Evolutionary conservation across 108 stramenopile genomes (phyloP).

Genomic region (Skeletonema tropicum): DNA sequence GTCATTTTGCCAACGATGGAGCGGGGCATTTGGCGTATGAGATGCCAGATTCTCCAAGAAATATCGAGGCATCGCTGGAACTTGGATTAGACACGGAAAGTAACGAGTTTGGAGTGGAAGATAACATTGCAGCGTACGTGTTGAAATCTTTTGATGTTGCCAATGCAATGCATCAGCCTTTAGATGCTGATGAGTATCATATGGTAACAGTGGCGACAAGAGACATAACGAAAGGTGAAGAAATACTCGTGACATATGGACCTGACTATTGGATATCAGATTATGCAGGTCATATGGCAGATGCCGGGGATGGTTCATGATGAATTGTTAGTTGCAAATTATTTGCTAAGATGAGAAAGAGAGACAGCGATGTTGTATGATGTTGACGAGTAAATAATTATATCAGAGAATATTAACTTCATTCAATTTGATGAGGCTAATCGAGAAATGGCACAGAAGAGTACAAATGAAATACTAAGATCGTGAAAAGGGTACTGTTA

Average conservation of each 20-base stretch:
- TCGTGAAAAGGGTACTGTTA: too few species aligned
- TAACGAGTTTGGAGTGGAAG: conserved; percentile 19
- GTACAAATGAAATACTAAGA: too few species aligned
- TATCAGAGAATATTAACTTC: too few species aligned
- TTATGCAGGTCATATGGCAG: too few species aligned
- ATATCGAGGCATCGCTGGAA: conserved; percentile 15
- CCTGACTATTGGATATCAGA: too few species aligned
- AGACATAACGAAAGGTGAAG: conserved; percentile 44
- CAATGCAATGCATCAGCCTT: conserved; percentile 35
- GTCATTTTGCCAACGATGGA: conserved; percentile 55
- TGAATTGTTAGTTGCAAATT: too few species aligned
- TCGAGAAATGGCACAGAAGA: too few species aligned
- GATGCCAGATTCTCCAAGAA: background rate
- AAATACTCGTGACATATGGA: conserved; percentile 44
- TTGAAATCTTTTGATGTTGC: conserved; percentile 29
- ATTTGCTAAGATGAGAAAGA: too few species aligned
- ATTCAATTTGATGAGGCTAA: too few species aligned
- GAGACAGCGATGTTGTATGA: too few species aligned
- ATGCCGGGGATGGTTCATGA: too few species aligned
- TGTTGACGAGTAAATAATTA: too few species aligned
- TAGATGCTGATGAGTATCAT: conserved; percentile 29
- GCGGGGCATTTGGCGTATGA: conserved; percentile 32
- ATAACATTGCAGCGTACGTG: conserved; percentile 29
- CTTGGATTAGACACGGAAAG: conserved; percentile 17
- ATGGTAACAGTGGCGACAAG: conserved; percentile 40